Percentiles rank a stretch among this genome's conserved stretches.
phyloP scores from a whole-genome alignment of 768 basidiomycete genomes.

The Hemileccinum rubropunctum region DNA sequence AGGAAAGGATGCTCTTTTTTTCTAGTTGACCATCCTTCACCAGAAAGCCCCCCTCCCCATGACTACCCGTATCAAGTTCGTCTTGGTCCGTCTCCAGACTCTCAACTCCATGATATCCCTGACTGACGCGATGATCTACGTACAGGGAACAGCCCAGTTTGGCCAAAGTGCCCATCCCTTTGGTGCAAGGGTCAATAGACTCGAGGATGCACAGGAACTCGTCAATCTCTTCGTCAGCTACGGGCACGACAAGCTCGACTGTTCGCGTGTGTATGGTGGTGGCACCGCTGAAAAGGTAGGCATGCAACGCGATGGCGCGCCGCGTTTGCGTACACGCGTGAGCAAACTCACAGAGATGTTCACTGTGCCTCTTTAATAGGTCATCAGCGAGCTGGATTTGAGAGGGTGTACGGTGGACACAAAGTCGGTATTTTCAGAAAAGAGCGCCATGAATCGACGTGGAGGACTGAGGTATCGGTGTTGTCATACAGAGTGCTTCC shows the following conservation, averaged over 20 bases:
- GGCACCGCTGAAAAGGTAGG: conserved; percentile 15
- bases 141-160: conserved; percentile 17
- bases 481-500: conserved; percentile 34
- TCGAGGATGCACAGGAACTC: conserved; percentile 18
- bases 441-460: neutral
- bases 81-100: conserved; percentile 1
- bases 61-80: conserved; percentile 6
- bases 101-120: neutral
- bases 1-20: neutral
- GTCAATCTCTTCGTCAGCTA: conserved; percentile 16
- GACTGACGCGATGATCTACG: neutral
- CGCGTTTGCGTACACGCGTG: neutral
- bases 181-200: conserved; percentile 10
- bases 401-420: conserved; percentile 20
- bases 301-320: neutral
- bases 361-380: neutral
- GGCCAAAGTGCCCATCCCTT: conserved; percentile 6
- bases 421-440: conserved; percentile 7
- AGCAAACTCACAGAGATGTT: neutral
- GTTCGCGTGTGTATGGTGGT: conserved; percentile 8
- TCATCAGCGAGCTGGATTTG: conserved; percentile 14
- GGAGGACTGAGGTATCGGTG: neutral
- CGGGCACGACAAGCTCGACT: conserved; percentile 15
- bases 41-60: neutral
- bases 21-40: neutral